Evolutionary conservation across 768 basidiomycete species (phyloP), one percentile per base, ranked within the genome.

Genomic region (Boletellus emodensis): DNA sequence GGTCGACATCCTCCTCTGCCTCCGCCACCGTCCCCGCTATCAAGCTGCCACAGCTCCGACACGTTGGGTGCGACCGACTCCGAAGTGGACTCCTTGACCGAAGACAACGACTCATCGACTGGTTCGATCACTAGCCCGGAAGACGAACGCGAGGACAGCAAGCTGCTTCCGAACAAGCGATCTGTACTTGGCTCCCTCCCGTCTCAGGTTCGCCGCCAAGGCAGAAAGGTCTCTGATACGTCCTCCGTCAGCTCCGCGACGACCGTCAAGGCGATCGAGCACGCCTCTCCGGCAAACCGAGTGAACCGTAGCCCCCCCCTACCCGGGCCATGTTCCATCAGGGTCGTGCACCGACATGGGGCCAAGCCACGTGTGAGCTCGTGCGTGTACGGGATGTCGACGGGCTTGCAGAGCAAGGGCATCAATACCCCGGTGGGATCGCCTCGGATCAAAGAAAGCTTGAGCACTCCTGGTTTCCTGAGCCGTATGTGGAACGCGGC

Each of bases 401-500:
- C 12, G 1, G 45, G 53, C 35, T 40, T 53, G 51, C 54, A 57
- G 34, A 44, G 49, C 52, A 59, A 53, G 44, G 40, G 51, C 18
- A 41, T 46, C 30, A 44, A 34, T 17, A 54, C 55, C 10, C 59
- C 54, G 12, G 32, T 34, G 36, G 51, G 61, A 43, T 65, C 58
- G 2, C 54, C 57, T 15, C 60, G 66, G 37, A 54, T 62, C 48
- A 69, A 57, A 40, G 62, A 70, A 38, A 77, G 75, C 52, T 61
- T 70, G 24, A 77, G 75, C 47, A 69, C 73, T 55, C 72, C 76
- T 61, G 40, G 69, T 20, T 84, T 88, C 63, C 71, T 87, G 43
- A 86, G 82, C 57, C 76, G 86, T 26, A 85, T 88, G 83, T 87
- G 85, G 82, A 86, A 78, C 33, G 82, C 79, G 11, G 82, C 83